These are phyloP conservation scores for Immersiporthe knoxdaviesiana DNA, from an alignment of 2,329 filamentous ascomycete species.

Conservation along the genomic window DNA sequence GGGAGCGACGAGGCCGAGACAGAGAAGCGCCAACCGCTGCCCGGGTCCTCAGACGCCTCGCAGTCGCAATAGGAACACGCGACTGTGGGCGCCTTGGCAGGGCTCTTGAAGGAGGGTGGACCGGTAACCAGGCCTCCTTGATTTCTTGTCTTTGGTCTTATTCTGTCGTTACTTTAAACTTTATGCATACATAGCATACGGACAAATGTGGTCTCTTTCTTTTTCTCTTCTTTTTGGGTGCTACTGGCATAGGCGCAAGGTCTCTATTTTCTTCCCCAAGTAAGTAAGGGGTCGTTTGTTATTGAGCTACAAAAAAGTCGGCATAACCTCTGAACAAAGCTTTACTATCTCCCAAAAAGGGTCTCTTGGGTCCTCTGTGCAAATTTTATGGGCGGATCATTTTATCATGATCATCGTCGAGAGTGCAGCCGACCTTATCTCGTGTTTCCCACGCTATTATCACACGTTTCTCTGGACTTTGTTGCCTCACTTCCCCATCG, in stretches of 20 bases:
- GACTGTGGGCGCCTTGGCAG: not conserved
- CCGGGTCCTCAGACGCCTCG: constrained; percentile 23
- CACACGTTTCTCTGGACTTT: not conserved
- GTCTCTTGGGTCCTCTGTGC: not conserved
- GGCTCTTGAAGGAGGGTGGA: constrained; percentile 1
- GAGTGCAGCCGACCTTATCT: not conserved
- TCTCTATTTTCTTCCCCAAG: not conserved
- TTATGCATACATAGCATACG: not conserved
- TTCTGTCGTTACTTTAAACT: constrained; percentile 1
- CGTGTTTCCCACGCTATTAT: not conserved
- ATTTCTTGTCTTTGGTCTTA: not conserved
- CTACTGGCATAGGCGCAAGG: not conserved
- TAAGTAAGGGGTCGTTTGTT: not conserved
- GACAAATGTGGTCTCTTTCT: not conserved
- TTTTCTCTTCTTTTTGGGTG: not conserved
- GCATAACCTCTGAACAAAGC: not conserved
- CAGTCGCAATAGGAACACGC: constrained; percentile 16
- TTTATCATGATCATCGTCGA: not conserved
- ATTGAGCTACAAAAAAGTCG: not conserved
- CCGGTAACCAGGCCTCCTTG: not conserved
- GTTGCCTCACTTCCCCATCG: not conserved
- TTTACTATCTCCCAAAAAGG: not conserved
- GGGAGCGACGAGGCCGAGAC: constrained; percentile 27
- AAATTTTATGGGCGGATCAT: not conserved
- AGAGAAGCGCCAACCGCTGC: constrained; percentile 21